phyloP scores from a whole-genome alignment of 2,329 filamentous ascomycete species.

The Ceratocystis eucalypticola region DNA sequence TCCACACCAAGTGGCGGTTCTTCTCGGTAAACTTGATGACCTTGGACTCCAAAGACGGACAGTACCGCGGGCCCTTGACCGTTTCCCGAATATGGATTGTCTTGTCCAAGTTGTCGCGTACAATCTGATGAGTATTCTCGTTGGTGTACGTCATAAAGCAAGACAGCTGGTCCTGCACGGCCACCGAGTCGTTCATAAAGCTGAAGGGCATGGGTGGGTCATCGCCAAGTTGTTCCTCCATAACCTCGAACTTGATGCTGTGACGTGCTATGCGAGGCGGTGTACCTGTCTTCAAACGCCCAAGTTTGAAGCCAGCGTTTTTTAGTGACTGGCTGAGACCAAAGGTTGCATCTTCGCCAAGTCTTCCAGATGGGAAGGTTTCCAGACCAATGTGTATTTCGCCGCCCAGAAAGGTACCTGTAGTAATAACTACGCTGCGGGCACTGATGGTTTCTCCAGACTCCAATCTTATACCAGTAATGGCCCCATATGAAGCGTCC shows the following conservation, averaged over 20 bases:
- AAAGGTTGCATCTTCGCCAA: conserved; percentile 87
- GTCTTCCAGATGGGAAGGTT: conserved; percentile 70
- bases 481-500: conserved; percentile 34
- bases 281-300: conserved; percentile 88
- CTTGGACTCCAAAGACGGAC: conserved; percentile 89
- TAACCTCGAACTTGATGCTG: conserved; percentile 62
- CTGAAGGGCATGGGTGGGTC: conserved; percentile 81
- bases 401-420: conserved; percentile 85
- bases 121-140: conserved; percentile 63
- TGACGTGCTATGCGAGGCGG: conserved; percentile 72
- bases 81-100: conserved; percentile 93
- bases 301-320: conserved; percentile 78
- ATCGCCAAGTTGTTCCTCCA: conserved; percentile 69
- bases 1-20: conserved; percentile 77
- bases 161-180: conserved; percentile 68
- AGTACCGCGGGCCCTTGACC: conserved; percentile 87
- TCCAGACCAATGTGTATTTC: conserved; percentile 93
- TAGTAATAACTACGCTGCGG: conserved; percentile 79
- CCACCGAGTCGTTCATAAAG: conserved; percentile 66
- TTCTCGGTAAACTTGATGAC: conserved; percentile 77
- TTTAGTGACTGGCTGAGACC: conserved; percentile 81
- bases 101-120: conserved; percentile 82
- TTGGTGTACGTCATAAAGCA: conserved; percentile 87
- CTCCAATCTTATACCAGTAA: conserved; percentile 74
- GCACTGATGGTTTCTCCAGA: conserved; percentile 74